Conservation (phyloP, 1,284 basidiomycete genomes). For the Papiliotrema laurentii region DNA sequence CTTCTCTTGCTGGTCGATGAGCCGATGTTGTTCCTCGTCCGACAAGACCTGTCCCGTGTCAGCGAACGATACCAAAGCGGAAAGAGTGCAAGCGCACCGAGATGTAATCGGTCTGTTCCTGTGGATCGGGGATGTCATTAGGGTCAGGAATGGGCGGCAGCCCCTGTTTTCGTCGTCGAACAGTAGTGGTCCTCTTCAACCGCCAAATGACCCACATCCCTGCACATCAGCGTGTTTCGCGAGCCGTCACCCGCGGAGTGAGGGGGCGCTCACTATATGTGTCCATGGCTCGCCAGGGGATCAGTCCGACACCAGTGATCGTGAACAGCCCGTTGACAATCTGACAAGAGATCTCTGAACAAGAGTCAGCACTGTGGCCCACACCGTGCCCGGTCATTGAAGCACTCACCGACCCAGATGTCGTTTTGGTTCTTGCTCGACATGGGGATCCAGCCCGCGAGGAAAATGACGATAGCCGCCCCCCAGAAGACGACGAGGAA, state of each 20-base stretch:
- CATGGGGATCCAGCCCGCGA: constrained; percentile 49
- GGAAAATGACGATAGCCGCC: constrained; percentile 75
- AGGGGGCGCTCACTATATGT: constrained; percentile 72
- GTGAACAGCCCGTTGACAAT: constrained; percentile 78
- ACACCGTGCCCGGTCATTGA: not conserved
- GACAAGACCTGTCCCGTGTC: constrained; percentile 55
- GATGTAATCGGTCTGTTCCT: constrained; percentile 66
- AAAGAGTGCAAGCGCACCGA: constrained; percentile 35
- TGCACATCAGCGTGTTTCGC: constrained; percentile 25
- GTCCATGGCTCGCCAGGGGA: constrained; percentile 69
- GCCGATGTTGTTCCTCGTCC: constrained; percentile 63
- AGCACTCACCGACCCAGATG: constrained; percentile 38
- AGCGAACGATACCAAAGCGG: not conserved
- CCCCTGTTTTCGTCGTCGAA: constrained; percentile 57
- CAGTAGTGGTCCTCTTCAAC: constrained; percentile 59
- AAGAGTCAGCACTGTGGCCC: not conserved
- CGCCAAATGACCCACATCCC: constrained; percentile 70
- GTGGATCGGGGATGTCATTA: constrained; percentile 73
- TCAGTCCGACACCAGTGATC: constrained; percentile 58
- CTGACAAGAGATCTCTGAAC: constrained; percentile 66
- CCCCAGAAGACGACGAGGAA: constrained; percentile 76
- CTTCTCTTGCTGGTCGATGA: constrained; percentile 56
- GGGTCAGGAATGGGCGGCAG: constrained; percentile 64
- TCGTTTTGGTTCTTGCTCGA: constrained; percentile 34
- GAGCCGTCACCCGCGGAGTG: not conserved